Conservation (phyloP, 345 rosid species). For the Anastatica hierochuntica region DNA sequence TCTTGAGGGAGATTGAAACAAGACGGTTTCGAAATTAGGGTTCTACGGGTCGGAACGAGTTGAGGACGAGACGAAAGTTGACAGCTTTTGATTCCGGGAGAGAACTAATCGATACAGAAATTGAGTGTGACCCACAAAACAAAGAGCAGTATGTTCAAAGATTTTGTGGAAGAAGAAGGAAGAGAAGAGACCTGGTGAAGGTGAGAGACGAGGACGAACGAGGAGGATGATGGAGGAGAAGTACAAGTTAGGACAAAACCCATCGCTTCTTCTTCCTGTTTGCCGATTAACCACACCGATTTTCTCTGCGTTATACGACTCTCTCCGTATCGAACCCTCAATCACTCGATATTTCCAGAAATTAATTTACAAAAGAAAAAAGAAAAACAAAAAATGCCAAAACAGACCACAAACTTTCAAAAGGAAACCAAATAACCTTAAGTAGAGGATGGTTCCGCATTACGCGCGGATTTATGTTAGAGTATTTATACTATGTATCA, state of each 20-base stretch:
- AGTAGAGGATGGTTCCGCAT: too few species aligned
- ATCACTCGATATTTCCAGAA: too few species aligned
- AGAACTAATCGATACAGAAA: slow-evolving; percentile 9
- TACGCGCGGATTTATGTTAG: too few species aligned
- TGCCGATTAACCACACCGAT: not conserved
- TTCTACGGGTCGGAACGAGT: slow-evolving; percentile 8
- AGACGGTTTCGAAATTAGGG: slow-evolving; percentile 13
- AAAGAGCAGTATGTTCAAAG: not conserved
- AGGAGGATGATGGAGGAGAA: not conserved
- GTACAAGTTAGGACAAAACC: slow-evolving; percentile 12
- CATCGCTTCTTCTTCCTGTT: slow-evolving; percentile 20
- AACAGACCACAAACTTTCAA: too few species aligned
- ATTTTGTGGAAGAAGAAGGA: not conserved
- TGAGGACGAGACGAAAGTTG: not conserved
- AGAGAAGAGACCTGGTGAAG: slow-evolving; percentile 7
- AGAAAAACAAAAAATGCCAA: too few species aligned
- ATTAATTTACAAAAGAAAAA: too few species aligned
- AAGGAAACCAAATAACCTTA: too few species aligned
- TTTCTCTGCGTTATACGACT: too few species aligned
- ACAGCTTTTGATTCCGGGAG: slow-evolving; percentile 9
- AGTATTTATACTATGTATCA: too few species aligned
- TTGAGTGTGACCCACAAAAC: too few species aligned
- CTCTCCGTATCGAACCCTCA: too few species aligned
- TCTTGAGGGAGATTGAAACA: slow-evolving; percentile 32
- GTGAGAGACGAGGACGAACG: slow-evolving; percentile 7